Evolutionary conservation across 345 rosid genomes (phyloP), one percentile per base, ranked within the genome.

Genomic region (Eucalyptus marginata): DNA sequence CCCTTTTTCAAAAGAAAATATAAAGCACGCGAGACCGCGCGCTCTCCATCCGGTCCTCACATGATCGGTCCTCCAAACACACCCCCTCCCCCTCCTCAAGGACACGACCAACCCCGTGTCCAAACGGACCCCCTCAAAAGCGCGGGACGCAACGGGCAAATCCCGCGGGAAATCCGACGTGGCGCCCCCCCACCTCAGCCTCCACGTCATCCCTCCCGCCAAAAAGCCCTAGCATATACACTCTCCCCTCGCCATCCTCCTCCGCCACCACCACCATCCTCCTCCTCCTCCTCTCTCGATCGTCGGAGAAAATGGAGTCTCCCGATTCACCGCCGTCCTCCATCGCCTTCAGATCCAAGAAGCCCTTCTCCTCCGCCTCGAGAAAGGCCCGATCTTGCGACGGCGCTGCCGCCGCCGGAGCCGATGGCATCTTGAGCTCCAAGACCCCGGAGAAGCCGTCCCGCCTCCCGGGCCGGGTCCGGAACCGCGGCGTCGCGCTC

Each of bases 381-480:
- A 90, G 87, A 59, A 40, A 76, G 47, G 84, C 13, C 29, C 84
- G 1, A 76, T 25, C 84, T 76, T 40, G 84, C 84, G 84, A 76
- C 15, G 46, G 24, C 24, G 79, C 22, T 40, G 79, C 22, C 76
- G 79, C 83, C 14, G 62, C 88, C 84, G 64, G 90, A 16, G 87
- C 90, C 84, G 64, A 90, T 10, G 87, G 88, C 89, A 49, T 88
- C 24, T 49, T 90, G 50, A n/a, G 90, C 43, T 33, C 95, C 33
- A 90, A 93, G 59, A 95, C 98, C 56, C 97, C 96, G 20, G 95
- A 96, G 83, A 93, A 94, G 89, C 92, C 87, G 83, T 89, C 91
- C 83, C 79, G 31, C 49, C 89, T 49, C 59, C 90, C 90, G 47
- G 90, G 88, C 85, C 94, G 96, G n/a, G 86, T 92, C 51, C 91